Evolutionary conservation across 495 filamentous ascomycete genomes (phyloP), one percentile per base, ranked within the genome.

Genomic region (Podospora appendiculata): DNA sequence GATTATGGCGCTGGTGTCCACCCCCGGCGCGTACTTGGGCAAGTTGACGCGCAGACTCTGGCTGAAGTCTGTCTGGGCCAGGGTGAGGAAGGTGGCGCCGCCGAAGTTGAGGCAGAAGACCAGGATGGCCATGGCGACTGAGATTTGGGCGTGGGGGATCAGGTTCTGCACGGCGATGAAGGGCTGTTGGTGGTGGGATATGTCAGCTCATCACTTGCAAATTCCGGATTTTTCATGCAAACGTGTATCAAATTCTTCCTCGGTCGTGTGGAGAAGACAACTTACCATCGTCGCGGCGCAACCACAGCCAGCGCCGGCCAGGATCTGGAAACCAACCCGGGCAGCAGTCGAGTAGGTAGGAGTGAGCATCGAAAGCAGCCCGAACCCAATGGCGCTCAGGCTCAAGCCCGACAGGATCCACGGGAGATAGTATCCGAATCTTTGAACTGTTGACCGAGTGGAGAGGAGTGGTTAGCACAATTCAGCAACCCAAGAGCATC

Each of bases 291-390:
- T 14, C 8, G 43, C 16, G 1, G 63, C 71, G 7, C 57, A 45
- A n/a, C 73, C 74, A 12, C 65, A 55, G 9, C 73, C 72, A 9
- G 62, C 60, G 7, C 76, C 75, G 5, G 62, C 56, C 3, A 81
- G 47, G 8, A 77, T 68, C 44, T 78, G 74, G 53, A 77, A 79
- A 0, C 76, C 76, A 35, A 76, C 62, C 78, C 77, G 80, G 58
- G 67, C 40, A 4, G 58, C 64, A 11, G 50, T 53, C 13, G 69
- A 50, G 11, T 70, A 73, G 2, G 35, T 11, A 0, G 68, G 60
- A 0, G 41, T 40, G 0, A 73, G 56, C 17, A 65, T 66, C 8
- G 70, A 69, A 5, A 77, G 32, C 8, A 79, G 59, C 7, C 75
- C 74, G 42, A 53, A 57, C 17, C 63, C 70, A 40, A 77, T 39